Conservation (phyloP, 2,329 filamentous ascomycete species). For the Lachnellula occidentalis region DNA sequence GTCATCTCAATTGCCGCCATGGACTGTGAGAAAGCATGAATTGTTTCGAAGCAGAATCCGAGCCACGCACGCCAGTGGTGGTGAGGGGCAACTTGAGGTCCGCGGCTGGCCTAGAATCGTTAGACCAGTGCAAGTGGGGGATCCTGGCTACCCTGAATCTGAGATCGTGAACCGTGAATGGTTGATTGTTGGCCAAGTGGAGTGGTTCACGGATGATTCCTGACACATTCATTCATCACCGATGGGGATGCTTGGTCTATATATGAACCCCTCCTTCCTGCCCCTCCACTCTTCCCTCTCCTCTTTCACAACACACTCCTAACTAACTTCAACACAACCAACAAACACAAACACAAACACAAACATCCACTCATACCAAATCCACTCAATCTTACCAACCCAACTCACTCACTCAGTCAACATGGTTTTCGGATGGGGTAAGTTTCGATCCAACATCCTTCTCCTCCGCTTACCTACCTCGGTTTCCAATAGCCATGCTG, state of each 20-base stretch:
- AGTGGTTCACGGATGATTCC: neutral
- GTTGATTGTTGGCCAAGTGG: neutral
- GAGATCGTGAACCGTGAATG: slow-evolving; percentile 2
- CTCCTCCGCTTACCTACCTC: neutral
- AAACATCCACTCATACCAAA: slow-evolving; percentile 1
- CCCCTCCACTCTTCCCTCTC: slow-evolving; percentile 2
- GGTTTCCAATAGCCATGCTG: neutral
- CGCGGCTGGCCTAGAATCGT: neutral
- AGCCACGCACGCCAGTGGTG: slow-evolving; percentile 2
- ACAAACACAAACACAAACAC: neutral
- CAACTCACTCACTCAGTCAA: slow-evolving; percentile 16
- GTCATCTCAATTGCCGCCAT: neutral
- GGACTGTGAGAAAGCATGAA: neutral
- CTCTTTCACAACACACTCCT: neutral
- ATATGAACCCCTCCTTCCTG: slow-evolving; percentile 10
- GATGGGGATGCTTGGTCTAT: neutral
- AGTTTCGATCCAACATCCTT: slow-evolving; percentile 1
- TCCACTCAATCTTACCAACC: slow-evolving; percentile 1
- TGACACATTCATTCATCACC: neutral
- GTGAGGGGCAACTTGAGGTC: neutral
- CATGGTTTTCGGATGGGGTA: slow-evolving; percentile 28
- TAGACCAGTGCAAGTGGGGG: neutral
- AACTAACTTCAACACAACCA: neutral
- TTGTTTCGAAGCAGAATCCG: neutral
- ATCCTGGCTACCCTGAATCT: slow-evolving; percentile 1